A percentile compares a stretch with the other conserved stretches of the same genome.
Conservation (phyloP, 805 yeast species). For the Cyberlindnera euphorbiae region DNA sequence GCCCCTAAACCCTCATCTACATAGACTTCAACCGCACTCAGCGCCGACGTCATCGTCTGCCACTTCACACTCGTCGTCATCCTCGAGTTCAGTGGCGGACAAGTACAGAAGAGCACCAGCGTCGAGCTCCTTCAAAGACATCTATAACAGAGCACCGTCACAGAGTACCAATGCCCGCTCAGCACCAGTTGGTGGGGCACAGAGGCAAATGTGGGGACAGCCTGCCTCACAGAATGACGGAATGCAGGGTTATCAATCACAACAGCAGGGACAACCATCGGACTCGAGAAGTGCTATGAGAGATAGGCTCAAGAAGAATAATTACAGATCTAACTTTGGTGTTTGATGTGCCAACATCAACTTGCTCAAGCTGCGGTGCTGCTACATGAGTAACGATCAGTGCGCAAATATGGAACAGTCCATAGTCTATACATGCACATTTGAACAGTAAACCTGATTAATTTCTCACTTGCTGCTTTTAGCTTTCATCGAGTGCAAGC, state of each 20-base stretch:
- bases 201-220: constrained; percentile 9
- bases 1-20: constrained; percentile 1
- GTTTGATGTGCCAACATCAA: too few relatives aligned
- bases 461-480: too few relatives aligned
- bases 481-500: too few relatives aligned
- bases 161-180: too few relatives aligned
- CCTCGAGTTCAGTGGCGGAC: constrained; percentile 2
- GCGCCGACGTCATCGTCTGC: constrained; percentile 5
- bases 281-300: constrained; percentile 14
- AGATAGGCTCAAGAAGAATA: constrained; percentile 24
- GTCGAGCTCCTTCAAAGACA: constrained; percentile 17
- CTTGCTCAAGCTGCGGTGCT: too few relatives aligned
- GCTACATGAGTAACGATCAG: too few relatives aligned
- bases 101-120: constrained; percentile 14
- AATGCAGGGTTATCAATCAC: not conserved
- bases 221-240: not conserved
- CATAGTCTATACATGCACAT: too few relatives aligned
- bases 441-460: too few relatives aligned
- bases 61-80: constrained; percentile 2
- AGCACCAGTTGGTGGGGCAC: not conserved
- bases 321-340: constrained; percentile 21
- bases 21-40: constrained; percentile 5
- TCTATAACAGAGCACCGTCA: constrained; percentile 13
- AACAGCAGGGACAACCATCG: not conserved
- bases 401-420: too few relatives aligned